phyloP scores from a whole-genome alignment of 2,329 filamentous ascomycete species.

The Neocatenulostroma microsporum region DNA sequence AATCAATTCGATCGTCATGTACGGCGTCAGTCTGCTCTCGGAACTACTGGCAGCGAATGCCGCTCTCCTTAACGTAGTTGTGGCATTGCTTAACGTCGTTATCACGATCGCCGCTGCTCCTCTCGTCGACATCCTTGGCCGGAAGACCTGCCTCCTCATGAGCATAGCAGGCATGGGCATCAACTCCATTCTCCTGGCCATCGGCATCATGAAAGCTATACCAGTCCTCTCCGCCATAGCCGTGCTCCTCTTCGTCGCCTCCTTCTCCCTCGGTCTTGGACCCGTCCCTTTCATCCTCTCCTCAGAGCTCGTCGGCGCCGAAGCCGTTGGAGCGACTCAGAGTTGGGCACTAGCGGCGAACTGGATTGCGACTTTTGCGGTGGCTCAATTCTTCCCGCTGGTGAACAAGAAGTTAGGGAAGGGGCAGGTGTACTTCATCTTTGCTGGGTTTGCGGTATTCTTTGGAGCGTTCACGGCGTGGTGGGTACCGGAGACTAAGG shows the following conservation, averaged over 20 bases:
- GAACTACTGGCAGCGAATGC: conserved; percentile 75
- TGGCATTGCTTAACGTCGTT: conserved; percentile 78
- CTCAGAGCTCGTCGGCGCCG: conserved; percentile 79
- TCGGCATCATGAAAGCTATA: conserved; percentile 67
- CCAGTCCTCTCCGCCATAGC: conserved; percentile 72
- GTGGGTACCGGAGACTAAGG: conserved; percentile 79
- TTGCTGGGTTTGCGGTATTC: conserved; percentile 62
- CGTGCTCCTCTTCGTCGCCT: conserved; percentile 77
- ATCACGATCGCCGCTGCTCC: conserved; percentile 76
- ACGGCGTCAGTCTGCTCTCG: conserved; percentile 82
- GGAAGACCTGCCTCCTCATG: conserved; percentile 74
- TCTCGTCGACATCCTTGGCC: conserved; percentile 76
- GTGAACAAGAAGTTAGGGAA: conserved; percentile 69
- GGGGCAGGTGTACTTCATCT: conserved; percentile 88
- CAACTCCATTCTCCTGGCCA: conserved; percentile 66
- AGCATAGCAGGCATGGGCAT: conserved; percentile 79
- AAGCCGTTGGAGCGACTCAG: conserved; percentile 86
- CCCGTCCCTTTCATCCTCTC: conserved; percentile 93
- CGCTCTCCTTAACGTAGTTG: conserved; percentile 73
- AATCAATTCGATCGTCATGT: conserved; percentile 98
- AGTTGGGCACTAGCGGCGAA: conserved; percentile 81
- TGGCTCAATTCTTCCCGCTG: conserved; percentile 91
- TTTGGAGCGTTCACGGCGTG: conserved; percentile 64
- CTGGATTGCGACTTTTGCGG: conserved; percentile 82
- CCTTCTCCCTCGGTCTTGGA: conserved; percentile 83